Evolutionary conservation across 2,329 filamentous ascomycete species (phyloP), one percentile per base, ranked within the genome.

Genomic region (Stenocarpella maydis): DNA sequence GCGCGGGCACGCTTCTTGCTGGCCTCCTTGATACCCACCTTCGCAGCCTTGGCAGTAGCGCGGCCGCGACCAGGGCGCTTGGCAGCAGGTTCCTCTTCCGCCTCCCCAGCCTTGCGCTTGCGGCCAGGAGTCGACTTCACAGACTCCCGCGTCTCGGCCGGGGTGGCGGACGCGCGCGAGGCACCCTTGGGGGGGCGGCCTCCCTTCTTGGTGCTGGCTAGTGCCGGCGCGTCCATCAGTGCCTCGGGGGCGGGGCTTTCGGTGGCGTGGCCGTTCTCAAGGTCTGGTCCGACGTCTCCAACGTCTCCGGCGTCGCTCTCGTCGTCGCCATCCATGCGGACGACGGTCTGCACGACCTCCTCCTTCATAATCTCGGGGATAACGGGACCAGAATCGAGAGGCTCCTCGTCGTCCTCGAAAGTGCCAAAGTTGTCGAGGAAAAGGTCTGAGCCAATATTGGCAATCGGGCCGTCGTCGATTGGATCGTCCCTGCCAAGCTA

Each of bases 141-240:
- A 4, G 68, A 41, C 41, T 65, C 68, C 34, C 64, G 31, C 12
- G 74, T 73, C 10, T 64, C 72, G 15, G 72, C 72, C 3, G 71
- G 64, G 1, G 73, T 74, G 19, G 71, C 21, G 5, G n/a, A n/a
- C n/a, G 52, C 53, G 28, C 67, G 70, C 47, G 70, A 67, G 19
- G 58, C 14, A 15, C 49, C 28, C n/a, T 45, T 65, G 14, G 74
- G 73, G 3, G 75, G 64, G 19, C 74, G 68, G 61, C 74, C 74
- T 28, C 71, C 72, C 70, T 74, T 75, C 66, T 74, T 75, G 14
- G 71, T 24, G 19, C 71, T 67, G 15, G 69, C 12, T 26, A 34
- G 72, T 64, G 28, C 72, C 63, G 12, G 73, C 64, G 50, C 72
- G 65, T n/a, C 65, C 68, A 69, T 68, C 24, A 52, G 49, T 19